Conservation (phyloP, 345 rosid species). For the Trapa bicornis region DNA sequence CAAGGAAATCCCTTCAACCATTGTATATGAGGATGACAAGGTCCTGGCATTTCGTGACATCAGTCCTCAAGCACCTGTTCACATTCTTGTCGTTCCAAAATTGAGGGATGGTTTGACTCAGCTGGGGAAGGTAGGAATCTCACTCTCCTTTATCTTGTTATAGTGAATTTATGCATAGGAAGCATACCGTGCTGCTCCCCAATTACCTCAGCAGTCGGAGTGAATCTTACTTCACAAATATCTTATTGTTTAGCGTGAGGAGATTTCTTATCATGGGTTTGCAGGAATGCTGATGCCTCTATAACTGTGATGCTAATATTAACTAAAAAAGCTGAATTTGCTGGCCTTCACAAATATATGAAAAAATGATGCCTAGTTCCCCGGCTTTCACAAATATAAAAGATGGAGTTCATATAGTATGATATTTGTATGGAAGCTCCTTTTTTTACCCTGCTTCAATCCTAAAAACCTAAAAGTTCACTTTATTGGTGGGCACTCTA, state of each 20-base stretch:
- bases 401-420: too few relatives aligned
- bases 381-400: too few relatives aligned
- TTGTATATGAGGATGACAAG: constrained; percentile 82
- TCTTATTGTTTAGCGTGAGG: not conserved
- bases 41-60: constrained; percentile 85
- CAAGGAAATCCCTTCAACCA: constrained; percentile 70
- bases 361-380: too few relatives aligned
- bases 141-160: not conserved
- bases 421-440: too few relatives aligned
- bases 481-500: not conserved
- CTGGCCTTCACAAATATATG: not conserved
- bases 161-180: not conserved
- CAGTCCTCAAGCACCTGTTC: constrained; percentile 81
- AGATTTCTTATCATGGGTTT: not conserved
- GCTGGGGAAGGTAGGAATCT: constrained; percentile 46
- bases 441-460: too few relatives aligned
- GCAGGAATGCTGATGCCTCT: not conserved
- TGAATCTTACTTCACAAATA: too few relatives aligned
- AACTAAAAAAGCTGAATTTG: not conserved
- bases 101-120: constrained; percentile 64
- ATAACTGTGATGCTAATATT: not conserved
- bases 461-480: too few relatives aligned
- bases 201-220: not conserved
- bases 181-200: not conserved
- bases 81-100: constrained; percentile 81